Evolutionary conservation across 2,329 filamentous ascomycete species (phyloP).

Genomic region (Pseudocercospora fuligena): DNA sequence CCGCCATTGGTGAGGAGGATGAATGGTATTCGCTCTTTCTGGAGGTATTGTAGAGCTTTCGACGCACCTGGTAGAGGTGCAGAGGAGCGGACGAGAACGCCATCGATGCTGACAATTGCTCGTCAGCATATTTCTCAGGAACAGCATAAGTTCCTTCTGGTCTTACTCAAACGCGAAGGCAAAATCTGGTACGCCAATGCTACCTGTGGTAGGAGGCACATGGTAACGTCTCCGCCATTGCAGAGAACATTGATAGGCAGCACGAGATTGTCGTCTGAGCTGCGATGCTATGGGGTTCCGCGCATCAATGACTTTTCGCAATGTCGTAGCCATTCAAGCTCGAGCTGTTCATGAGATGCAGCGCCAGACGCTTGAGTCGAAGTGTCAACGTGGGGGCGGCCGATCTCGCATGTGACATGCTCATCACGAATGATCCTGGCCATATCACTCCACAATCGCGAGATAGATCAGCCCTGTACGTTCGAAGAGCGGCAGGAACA

Average conservation of each 20-base stretch:
- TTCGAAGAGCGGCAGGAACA: background rate
- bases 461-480: background rate
- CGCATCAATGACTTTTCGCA: background rate
- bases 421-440: background rate
- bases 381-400: background rate
- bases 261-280: background rate
- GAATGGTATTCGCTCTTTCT: slow-evolving; percentile 79
- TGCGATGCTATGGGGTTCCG: background rate
- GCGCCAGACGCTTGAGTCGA: background rate
- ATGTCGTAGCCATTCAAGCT: slow-evolving; percentile 7
- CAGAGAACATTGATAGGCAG: too few species aligned
- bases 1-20: slow-evolving; percentile 96
- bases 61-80: slow-evolving; percentile 78
- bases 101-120: slow-evolving; percentile 75
- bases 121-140: background rate
- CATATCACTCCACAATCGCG: background rate
- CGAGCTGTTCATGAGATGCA: background rate
- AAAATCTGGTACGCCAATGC: slow-evolving; percentile 48
- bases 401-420: slow-evolving; percentile 6
- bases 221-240: slow-evolving; percentile 28
- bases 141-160: background rate
- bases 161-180: slow-evolving; percentile 62
- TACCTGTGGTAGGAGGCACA: slow-evolving; percentile 19
- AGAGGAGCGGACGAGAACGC: slow-evolving; percentile 85
- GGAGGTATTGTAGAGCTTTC: slow-evolving; percentile 73